A percentile compares a stretch with the other conserved stretches of the same genome.
These are phyloP conservation scores for Penicillium decumbens DNA, from an alignment of 2,329 filamentous ascomycete species.

Conservation along the genomic window DNA sequence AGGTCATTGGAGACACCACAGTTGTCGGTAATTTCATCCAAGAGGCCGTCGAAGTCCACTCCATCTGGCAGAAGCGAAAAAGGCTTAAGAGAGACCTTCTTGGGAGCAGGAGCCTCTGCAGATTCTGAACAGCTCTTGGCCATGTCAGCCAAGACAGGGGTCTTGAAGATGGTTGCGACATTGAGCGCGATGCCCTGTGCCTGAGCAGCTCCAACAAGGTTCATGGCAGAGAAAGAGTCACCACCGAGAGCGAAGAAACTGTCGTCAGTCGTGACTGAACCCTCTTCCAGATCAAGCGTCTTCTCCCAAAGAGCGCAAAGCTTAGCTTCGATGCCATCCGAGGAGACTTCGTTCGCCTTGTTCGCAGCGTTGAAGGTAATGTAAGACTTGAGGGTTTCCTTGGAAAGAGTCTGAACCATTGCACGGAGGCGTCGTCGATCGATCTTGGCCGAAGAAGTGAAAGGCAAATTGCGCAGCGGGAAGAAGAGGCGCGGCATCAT, in stretches of 20 bases:
- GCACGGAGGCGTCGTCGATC: constrained; percentile 39
- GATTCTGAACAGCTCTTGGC: constrained; percentile 28
- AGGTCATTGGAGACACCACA: constrained; percentile 29
- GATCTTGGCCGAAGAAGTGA: constrained; percentile 43
- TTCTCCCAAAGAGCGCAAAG: constrained; percentile 38
- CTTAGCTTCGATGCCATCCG: constrained; percentile 26
- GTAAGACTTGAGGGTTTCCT: constrained; percentile 30
- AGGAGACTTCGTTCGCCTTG: constrained; percentile 21
- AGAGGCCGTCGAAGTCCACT: constrained; percentile 15
- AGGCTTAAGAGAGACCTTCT: constrained; percentile 13
- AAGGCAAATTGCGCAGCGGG: constrained; percentile 39
- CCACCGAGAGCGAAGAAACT: constrained; percentile 47
- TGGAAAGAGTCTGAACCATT: constrained; percentile 35
- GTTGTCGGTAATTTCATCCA: constrained; percentile 29
- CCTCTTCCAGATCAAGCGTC: constrained; percentile 35
- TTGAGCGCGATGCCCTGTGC: constrained; percentile 39
- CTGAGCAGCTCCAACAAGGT: constrained; percentile 41
- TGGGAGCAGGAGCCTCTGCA: not conserved
- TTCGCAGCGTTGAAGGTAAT: constrained; percentile 20
- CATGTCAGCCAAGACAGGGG: constrained; percentile 44
- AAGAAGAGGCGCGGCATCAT: constrained; percentile 46
- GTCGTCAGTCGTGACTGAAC: constrained; percentile 42
- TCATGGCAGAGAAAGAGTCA: constrained; percentile 48
- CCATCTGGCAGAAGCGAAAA: constrained; percentile 30
- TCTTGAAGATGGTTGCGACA: constrained; percentile 44